Base-by-base conservation (phyloP, 139 green algal genomes). In the Tetradesmus lagerheimii region DNA sequence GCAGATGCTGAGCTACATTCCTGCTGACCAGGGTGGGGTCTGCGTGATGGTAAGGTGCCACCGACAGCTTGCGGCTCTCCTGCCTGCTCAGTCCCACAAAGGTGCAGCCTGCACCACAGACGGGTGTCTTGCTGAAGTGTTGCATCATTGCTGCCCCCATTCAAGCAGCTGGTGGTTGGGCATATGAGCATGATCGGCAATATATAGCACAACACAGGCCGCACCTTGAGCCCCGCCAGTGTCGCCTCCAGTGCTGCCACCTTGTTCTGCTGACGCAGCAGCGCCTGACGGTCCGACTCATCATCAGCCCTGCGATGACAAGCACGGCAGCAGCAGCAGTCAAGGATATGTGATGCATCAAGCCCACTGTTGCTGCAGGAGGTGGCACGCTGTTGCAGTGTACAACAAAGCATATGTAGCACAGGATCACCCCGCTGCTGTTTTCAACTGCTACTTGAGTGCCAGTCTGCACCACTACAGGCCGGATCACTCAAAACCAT, bases 291-390 rank as follows among this genome's bases (percentile, higher is more conserved):
- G 38, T 96, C 93, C 1, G 89, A 88, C 64, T 93, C 90, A 39
- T 96, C 94, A 35, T 96, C 92, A 35, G 76, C 83, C 67, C 93
- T 95, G 43, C 8, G 43, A 50, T 8, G 11, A 11, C 62, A 27
- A 74, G 62, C 62, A 74, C 62, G 8, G 5, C 43, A 8, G 43
- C 43, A 50, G 43, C 43, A 50, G 43, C 43, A 50, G 43, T 8
- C 43, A 74, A 29, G 62, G 4, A 29, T 74, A 15, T 8, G 5
- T n/a, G 15, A 15, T 74, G 62, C 5, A 74, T 4, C 62, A n/a
- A 74, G 6, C 20, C 62, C 62, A 74, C 4, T 50, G 43, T 50
- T 50, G 43, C 4, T 50, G 43, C 43, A 50, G 43, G 43, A n/a
- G n/a, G 43, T 8, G 8, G 8, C 43, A 50, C 43, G 4, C 43